Percentiles rank a stretch among this genome's conserved stretches.
Evolutionary conservation across 2,329 filamentous ascomycete species (phyloP).

Genomic region (Catunica adiposa): DNA sequence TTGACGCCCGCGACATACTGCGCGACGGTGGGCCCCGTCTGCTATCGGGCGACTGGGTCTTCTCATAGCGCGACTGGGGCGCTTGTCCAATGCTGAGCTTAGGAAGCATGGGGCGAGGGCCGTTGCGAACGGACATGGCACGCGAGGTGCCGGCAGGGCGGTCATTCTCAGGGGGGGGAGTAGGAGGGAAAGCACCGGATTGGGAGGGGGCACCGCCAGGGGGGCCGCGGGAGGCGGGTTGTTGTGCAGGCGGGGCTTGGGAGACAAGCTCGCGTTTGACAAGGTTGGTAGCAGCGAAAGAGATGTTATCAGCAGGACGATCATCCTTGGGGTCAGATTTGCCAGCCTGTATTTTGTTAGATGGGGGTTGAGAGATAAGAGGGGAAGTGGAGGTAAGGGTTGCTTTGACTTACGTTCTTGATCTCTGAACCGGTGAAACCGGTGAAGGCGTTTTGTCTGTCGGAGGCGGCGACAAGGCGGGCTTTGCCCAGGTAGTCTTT

Average conservation of each 20-base stretch:
- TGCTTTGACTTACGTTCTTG: constrained; percentile 53
- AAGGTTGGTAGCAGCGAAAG: constrained; percentile 81
- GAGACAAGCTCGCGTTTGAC: constrained; percentile 69
- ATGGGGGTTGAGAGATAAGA: not conserved
- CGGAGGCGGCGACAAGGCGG: constrained; percentile 76
- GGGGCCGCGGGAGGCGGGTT: constrained; percentile 24
- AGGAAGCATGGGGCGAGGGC: constrained; percentile 42
- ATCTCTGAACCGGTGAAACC: constrained; percentile 67
- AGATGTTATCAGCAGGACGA: constrained; percentile 66
- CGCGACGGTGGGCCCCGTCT: constrained; percentile 6
- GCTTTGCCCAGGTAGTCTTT: constrained; percentile 97
- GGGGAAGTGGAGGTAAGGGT: constrained; percentile 7
- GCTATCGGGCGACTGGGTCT: constrained; percentile 31
- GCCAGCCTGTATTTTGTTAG: constrained; percentile 25
- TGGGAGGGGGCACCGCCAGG: constrained; percentile 20
- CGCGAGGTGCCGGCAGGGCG: constrained; percentile 36
- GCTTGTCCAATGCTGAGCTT: constrained; percentile 46
- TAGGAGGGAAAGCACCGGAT: constrained; percentile 85
- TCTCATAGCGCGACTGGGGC: constrained; percentile 35
- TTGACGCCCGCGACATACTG: constrained; percentile 10
- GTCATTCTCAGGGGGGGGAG: constrained; percentile 86
- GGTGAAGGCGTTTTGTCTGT: constrained; percentile 63
- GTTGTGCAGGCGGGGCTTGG: too few relatives aligned
- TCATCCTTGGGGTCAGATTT: constrained; percentile 53
- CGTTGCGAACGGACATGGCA: constrained; percentile 44